Base-by-base conservation (phyloP, 306 rosid species). In the Oemleria cerasiformis region DNA sequence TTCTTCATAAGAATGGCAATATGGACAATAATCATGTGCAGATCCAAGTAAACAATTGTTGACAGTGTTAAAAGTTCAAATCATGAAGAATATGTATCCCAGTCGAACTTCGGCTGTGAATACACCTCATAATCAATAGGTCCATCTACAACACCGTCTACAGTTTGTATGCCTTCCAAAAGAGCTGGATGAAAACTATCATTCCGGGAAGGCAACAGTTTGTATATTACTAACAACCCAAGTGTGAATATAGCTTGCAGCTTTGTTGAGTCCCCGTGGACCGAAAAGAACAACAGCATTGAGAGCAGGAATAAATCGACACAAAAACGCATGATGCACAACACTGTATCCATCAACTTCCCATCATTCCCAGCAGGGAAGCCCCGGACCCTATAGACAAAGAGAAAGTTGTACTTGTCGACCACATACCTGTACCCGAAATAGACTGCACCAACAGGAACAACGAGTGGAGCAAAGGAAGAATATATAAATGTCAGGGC, bases 351-450 rank as follows among this genome's bases (percentile, higher is more conserved):
- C 84, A 91, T 84, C 81, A 94, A 78, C 82, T 83, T 94, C 77
- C 98, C 98, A 15, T 94, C 98, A 14, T 94, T 94, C 78, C 98
- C 98, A 16, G 98, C 89, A 10, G 98, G 98, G 71, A 91, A 94
- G 69, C 98, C 98, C 13, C 87, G 70, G 45, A 94, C 96, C 77
- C 99, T 86, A 79, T 87, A 94, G 13, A 94, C 90, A 67, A 91
- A 94, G 67, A 94, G 87, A 71, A 94, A 91, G 84, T 94, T 91
- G 85, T 94, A 91, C 85, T 94, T 94, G 73, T 94, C 99, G 11
- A 94, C 99, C 68, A 94, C 91, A 57, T 91, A 94, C 80, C 97
- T 84, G 71, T 94, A 94, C 51, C 99, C 99, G 19, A 94, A 94
- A 78, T 94, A 94, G 25, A 89, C 74, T 5, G 90, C 92, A 17